Evolutionary conservation across 768 basidiomycete genomes (phyloP).

Genomic region (Trametopsis cervina): DNA sequence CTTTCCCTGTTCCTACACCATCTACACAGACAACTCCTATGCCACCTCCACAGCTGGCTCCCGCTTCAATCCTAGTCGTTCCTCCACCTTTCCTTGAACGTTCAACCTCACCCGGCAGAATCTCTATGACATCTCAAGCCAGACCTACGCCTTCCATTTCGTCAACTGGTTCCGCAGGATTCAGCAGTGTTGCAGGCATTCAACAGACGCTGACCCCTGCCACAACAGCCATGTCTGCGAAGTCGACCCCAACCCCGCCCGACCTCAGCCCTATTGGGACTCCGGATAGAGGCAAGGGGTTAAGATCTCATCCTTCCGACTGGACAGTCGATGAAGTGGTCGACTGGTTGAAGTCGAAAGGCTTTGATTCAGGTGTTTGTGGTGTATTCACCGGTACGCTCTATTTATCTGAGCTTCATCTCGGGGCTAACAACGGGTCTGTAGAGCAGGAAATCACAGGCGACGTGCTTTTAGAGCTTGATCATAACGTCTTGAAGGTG

Average conservation of each 20-base stretch:
- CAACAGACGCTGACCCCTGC: constrained; percentile 21
- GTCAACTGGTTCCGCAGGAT: constrained; percentile 12
- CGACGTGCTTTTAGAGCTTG: constrained; percentile 92
- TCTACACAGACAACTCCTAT: neutral
- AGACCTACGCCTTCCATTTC: constrained; percentile 20
- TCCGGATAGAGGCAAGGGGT: constrained; percentile 17
- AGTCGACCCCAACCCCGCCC: constrained; percentile 5
- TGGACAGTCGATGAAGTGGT: constrained; percentile 90
- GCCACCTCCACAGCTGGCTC: neutral
- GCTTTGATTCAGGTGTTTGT: constrained; percentile 78
- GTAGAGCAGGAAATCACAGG: constrained; percentile 98
- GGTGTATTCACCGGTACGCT: constrained; percentile 79
- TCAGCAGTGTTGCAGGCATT: constrained; percentile 20
- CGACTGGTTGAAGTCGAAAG: constrained; percentile 78
- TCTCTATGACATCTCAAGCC: constrained; percentile 4
- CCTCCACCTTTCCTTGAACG: constrained; percentile 2
- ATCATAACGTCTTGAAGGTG: constrained; percentile 81
- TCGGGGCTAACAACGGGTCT: neutral
- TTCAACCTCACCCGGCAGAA: constrained; percentile 1
- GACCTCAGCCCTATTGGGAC: constrained; percentile 1
- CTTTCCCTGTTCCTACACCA: neutral
- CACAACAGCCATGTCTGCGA: constrained; percentile 15
- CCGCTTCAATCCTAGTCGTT: neutral
- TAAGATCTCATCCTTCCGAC: constrained; percentile 46
- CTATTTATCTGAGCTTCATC: neutral